Percentiles rank a stretch among this genome's conserved stretches.
These are phyloP conservation scores for Pleurotus pulmonarius DNA, from an alignment of 768 basidiomycete species.

Conservation along the genomic window DNA sequence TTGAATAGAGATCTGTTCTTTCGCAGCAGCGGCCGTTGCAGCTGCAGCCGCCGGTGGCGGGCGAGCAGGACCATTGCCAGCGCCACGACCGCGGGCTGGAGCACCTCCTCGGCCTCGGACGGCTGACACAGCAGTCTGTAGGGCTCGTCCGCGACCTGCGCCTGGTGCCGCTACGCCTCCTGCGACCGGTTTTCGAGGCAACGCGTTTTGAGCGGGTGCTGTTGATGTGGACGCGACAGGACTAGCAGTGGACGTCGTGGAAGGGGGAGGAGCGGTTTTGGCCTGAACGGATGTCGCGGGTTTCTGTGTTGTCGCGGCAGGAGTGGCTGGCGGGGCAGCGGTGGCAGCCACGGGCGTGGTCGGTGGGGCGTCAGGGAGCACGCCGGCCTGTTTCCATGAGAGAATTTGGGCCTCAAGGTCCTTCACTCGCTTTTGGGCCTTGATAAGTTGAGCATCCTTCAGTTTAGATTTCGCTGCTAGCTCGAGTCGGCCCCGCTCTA, in stretches of 20 bases:
- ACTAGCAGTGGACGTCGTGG: slow-evolving; percentile 10
- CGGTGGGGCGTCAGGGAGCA: slow-evolving; percentile 33
- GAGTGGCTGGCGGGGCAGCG: slow-evolving; percentile 17
- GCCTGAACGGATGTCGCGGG: slow-evolving; percentile 15
- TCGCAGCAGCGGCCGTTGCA: slow-evolving; percentile 17
- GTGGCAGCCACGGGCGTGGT: slow-evolving; percentile 21
- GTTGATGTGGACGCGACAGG: slow-evolving; percentile 1
- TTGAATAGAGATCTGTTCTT: slow-evolving; percentile 48
- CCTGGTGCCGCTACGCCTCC: slow-evolving; percentile 6
- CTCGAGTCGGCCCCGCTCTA: slow-evolving; percentile 69
- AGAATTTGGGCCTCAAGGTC: slow-evolving; percentile 63
- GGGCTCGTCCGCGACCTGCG: slow-evolving; percentile 13
- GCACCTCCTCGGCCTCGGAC: not conserved
- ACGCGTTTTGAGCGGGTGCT: not conserved
- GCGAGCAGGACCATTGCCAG: slow-evolving; percentile 33
- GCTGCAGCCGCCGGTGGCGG: slow-evolving; percentile 29
- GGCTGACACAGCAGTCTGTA: slow-evolving; percentile 16
- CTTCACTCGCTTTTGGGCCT: slow-evolving; percentile 58
- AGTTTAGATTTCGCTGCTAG: slow-evolving; percentile 56
- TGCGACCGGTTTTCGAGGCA: slow-evolving; percentile 16
- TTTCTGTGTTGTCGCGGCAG: slow-evolving; percentile 25
- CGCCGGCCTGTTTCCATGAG: slow-evolving; percentile 49
- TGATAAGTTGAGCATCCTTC: slow-evolving; percentile 69
- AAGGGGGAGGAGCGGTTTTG: slow-evolving; percentile 12
- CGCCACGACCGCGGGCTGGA: slow-evolving; percentile 17